Base-by-base conservation (phyloP, 1,284 basidiomycete genomes). In the Trichosporon coremiiforme region DNA sequence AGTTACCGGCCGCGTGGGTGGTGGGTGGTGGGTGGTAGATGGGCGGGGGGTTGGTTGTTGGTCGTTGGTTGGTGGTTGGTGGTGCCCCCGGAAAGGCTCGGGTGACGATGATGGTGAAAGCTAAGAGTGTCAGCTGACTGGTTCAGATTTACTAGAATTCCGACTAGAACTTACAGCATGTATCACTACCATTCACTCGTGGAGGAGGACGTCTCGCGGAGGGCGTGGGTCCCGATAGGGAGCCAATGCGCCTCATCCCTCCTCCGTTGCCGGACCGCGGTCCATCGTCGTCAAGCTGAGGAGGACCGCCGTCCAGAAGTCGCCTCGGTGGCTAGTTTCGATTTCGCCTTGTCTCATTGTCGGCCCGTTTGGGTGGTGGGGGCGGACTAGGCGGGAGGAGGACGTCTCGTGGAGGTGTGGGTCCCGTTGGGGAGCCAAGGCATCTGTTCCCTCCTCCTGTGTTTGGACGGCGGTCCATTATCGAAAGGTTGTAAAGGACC, bases 1-100 rank as follows among this genome's bases (percentile, higher is more conserved):
- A 64, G 77, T 70, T 25, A 25, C 25, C 25, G 25, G 25, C 25
- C 25, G 25, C 25, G 25, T 25, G 25, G 25, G 25, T 25, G 25
- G 25, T 25, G 25, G 25, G 25, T 25, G 25, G 25, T 25, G 25
- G 25, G 25, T 25, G 25, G 25, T 25, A 25, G 25, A 25, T 25
- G 25, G 25, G 9, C 33, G 33, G 9, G 5, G 33, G 33, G 33
- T 10, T 10, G 33, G 9, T 35, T 10, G 33, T 4, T 3, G 33
- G 33, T 33, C 8, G 33, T 3, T 8, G 33, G 33, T 33, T 33
- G 33, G 33, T 33, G 4, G 33, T 33, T 33, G 33, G 45, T 15
- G 13, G 47, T n/a, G n/a, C n/a, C n/a, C n/a, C n/a, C n/a, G n/a
- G n/a, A n/a, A n/a, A n/a, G 25, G 25, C 25, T 25, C 25, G 25